Evolutionary conservation across 2,329 filamentous ascomycete genomes (phyloP), one percentile per base, ranked within the genome.

Genomic region (Huntiella abstrusa): DNA sequence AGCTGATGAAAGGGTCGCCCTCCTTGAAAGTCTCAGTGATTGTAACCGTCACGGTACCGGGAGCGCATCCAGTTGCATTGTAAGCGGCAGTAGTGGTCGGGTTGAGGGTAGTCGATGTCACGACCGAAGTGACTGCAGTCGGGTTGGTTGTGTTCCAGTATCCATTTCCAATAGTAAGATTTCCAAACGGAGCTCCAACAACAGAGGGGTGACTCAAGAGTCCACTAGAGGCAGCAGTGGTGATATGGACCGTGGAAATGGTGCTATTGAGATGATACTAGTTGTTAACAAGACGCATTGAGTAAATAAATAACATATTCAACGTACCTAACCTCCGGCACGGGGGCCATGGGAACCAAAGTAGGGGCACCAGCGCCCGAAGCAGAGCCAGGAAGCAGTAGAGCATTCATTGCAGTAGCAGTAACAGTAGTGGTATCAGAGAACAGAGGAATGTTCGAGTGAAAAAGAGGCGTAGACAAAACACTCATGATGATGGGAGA

Each of bases 11-110:
- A 13, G 41, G 42, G 8, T 33, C 11, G 15, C 17, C 10, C 6
- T 43, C 41, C 2, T 10, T 7, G 13, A 8, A 33, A 17, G 51
- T 52, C 32, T 46, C 19, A 15, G 52, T 54, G 22, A 47, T 47
- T 4, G 48, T 50, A 5, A 47, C 33, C 15, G 48, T 50, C 4
- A 47, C 35, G 3, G 42, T 34, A 22, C 33, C 37, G 11, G 4
- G 15, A 8, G 41, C 16, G 32, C 32, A 43, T n/a, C 13, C 13
- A 35, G 41, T 17, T 15, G n/a, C 16, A 7, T 32, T 17, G 28
- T 28, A 2, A 7, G 28, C 16, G 8, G 6, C 5, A 4, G 28
- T 34, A 10, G 13, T 16, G 15, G 41, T 43, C 12, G n/a, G n/a
- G 34, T 43, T 43, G 15, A 13, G n/a, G 16, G 32, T 17, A 10